Evolutionary conservation across 2,329 filamentous ascomycete genomes (phyloP), one percentile per base, ranked within the genome.

Genomic region (Colletotrichum sp.): DNA sequence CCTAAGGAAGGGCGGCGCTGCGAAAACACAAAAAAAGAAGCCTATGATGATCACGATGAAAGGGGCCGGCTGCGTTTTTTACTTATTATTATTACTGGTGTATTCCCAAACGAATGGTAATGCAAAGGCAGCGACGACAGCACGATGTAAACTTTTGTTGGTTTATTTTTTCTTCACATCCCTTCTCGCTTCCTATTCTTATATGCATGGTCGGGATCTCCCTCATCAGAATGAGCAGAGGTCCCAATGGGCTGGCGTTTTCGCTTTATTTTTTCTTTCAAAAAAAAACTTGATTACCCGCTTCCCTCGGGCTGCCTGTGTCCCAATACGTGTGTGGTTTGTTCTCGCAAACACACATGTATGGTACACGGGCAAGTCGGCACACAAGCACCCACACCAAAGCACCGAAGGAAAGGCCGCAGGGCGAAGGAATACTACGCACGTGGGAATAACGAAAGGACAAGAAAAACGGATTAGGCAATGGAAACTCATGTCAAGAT

Each of bases 31-130:
- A 34, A 63, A 30, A 61, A 67, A 60, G 39, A 34, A 59, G 59
- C 59, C 74, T 64, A 76, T 74, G 74, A 76, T 69, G 71, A 76
- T 74, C 59, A 76, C 74, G 74, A 76, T 57, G 74, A 74, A 72
- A 65, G 74, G 74, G 71, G 61, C 36, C 60, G 71, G 74, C 74
- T 69, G 70, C 71, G 74, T 74, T 76, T 70, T 61, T 70, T 52
- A 55, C 67, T 67, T 64, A 61, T 68, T 64, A 66, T 59, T 64
- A 36, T 67, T 57, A 57, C 52, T 60, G 48, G 71, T 27, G 52
- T 69, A 60, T 39, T 69, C 48, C 74, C 68, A 69, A 65, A 76
- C 70, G 74, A 72, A 74, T 66, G 71, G 71, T 74, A 76, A 76
- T 76, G 65, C 72, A 72, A 76, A 36, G 65, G 59, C 59, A 76